phyloP scores from a whole-genome alignment of 2,329 filamentous ascomycete species.

The Hyphodiscus sp. region DNA sequence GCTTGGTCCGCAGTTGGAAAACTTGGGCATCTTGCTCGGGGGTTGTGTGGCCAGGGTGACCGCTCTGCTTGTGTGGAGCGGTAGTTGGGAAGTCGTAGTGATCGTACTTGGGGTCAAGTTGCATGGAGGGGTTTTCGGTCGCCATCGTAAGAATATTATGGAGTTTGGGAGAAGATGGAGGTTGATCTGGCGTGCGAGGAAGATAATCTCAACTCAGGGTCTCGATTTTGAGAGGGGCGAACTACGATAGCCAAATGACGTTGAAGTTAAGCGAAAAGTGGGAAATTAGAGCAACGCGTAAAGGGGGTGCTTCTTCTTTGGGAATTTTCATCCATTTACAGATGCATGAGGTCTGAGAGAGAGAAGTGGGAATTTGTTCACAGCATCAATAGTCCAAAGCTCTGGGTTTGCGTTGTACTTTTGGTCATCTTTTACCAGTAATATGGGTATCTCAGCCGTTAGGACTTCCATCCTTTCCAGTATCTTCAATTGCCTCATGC shows the following conservation, averaged over 20 bases:
- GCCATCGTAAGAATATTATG: conserved; percentile 21
- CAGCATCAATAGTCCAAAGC: not conserved
- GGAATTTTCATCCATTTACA: not conserved
- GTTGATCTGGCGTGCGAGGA: conserved; percentile 1
- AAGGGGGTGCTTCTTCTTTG: not conserved
- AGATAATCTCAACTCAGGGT: not conserved
- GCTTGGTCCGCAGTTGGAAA: conserved; percentile 72
- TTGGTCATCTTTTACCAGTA: not conserved
- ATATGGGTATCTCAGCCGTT: conserved; percentile 22
- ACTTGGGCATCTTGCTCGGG: conserved; percentile 85
- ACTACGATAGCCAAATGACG: not conserved
- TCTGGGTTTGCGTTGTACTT: not conserved
- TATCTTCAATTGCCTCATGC: conserved; percentile 37
- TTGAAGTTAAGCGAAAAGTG: not conserved
- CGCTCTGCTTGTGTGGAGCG: conserved; percentile 60
- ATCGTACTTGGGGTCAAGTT: conserved; percentile 86
- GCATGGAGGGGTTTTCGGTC: conserved; percentile 21
- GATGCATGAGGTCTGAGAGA: not conserved
- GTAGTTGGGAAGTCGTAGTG: conserved; percentile 87
- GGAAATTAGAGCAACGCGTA: not conserved
- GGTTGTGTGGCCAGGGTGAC: conserved; percentile 85
- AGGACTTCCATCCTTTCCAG: conserved; percentile 28
- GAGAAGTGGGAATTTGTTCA: not conserved
- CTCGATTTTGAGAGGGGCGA: not conserved
- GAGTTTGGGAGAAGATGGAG: conserved; percentile 3